Percentiles rank a stretch among this genome's conserved stretches.
These are phyloP conservation scores for Pseudocercospora musae DNA, from an alignment of 2,329 filamentous ascomycete genomes.

Conservation along the genomic window DNA sequence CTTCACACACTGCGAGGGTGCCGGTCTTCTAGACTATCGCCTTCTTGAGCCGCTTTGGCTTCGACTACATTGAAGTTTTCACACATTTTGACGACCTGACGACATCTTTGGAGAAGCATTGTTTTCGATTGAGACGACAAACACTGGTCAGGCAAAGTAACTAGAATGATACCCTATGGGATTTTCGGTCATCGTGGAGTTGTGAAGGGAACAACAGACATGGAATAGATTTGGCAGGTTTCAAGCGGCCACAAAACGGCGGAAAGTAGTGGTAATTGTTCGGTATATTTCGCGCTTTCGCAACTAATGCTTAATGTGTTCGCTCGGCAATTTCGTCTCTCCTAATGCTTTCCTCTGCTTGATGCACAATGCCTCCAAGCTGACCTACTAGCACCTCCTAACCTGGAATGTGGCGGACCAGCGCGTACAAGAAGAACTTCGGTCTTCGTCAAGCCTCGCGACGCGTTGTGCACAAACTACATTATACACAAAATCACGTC, in stretches of 20 bases:
- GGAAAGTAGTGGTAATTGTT: neutral
- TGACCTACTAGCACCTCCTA: no score
- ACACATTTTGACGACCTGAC: neutral
- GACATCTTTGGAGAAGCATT: neutral
- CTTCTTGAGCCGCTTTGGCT: no score
- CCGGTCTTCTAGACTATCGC: slow-evolving; percentile 7
- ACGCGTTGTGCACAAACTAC: no score
- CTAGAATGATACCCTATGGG: slow-evolving; percentile 14
- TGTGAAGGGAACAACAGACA: neutral
- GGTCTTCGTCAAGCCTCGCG: no score
- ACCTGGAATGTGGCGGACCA: no score
- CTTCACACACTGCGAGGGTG: slow-evolving; percentile 7
- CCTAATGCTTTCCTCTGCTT: neutral
- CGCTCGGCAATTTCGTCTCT: neutral
- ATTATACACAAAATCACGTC: no score
- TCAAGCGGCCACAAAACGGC: neutral
- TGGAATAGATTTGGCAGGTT: neutral
- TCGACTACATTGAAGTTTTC: no score
- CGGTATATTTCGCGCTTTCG: neutral
- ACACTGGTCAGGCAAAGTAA: neutral
- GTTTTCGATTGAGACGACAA: no score
- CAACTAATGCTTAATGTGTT: neutral
- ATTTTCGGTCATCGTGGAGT: slow-evolving; percentile 3
- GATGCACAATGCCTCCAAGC: no score
- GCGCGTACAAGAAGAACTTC: no score